Percentiles rank a stretch among this genome's conserved stretches.
These are phyloP conservation scores for Eutrema yunnanense DNA, from an alignment of 345 rosid genomes.

Conservation along the genomic window DNA sequence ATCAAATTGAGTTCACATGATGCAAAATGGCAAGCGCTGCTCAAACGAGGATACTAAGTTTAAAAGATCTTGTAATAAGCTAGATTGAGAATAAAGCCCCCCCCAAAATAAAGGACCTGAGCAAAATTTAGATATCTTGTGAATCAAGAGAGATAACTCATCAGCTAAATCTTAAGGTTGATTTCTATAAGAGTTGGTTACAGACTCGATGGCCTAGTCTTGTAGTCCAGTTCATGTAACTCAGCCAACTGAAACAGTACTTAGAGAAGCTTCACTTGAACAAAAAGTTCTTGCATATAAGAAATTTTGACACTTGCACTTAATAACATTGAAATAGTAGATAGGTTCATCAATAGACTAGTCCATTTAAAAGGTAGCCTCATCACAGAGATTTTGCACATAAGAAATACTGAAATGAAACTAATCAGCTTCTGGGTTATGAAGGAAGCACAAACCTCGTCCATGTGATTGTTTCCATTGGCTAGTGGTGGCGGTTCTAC, in stretches of 20 bases:
- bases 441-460: constrained; percentile 40
- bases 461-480: constrained; percentile 20
- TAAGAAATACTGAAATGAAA: not conserved
- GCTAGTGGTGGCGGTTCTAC: constrained; percentile 28
- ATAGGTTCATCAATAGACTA: not conserved
- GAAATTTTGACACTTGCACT: not conserved
- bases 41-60: not conserved
- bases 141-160: no score
- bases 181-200: not conserved
- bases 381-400: not conserved
- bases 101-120: no score
- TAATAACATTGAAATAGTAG: not conserved
- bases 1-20: not conserved
- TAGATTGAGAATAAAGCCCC: not conserved
- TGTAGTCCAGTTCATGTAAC: not conserved
- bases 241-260: constrained; percentile 6
- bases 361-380: not conserved
- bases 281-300: not conserved
- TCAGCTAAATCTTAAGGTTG: not conserved
- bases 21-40: not conserved
- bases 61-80: not conserved
- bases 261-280: constrained; percentile 4
- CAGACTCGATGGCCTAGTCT: not conserved
- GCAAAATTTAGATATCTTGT: no score
- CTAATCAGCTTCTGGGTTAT: not conserved